These are phyloP conservation scores for Tulasnella sp. DNA, from an alignment of 768 basidiomycete genomes.

Conservation along the genomic window DNA sequence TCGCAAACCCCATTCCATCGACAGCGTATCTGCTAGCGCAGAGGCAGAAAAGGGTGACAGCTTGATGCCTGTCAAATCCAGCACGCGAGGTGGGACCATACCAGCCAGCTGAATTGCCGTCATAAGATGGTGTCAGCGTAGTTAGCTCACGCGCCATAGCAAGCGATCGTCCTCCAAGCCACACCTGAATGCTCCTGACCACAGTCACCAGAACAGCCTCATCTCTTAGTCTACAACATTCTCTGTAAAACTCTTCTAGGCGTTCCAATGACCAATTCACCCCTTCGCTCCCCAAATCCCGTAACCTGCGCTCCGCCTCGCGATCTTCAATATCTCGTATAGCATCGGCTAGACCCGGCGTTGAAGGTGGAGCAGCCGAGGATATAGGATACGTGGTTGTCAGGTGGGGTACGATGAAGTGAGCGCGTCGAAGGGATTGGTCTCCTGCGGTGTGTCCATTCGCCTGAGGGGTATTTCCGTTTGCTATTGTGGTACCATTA, in stretches of 20 bases:
- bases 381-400: constrained; percentile 87
- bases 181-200: constrained; percentile 59
- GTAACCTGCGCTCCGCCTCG: constrained; percentile 53
- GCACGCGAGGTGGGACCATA: constrained; percentile 47
- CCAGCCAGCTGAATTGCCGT: constrained; percentile 37
- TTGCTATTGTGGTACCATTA: not conserved
- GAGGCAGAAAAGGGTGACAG: constrained; percentile 59
- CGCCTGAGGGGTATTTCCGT: not conserved
- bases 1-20: constrained; percentile 84
- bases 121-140: constrained; percentile 25
- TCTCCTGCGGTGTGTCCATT: constrained; percentile 21
- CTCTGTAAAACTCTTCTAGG: constrained; percentile 76
- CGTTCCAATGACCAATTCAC: constrained; percentile 80
- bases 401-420: constrained; percentile 82
- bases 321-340: constrained; percentile 66
- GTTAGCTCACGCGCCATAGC: not conserved
- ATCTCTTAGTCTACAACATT: constrained; percentile 70
- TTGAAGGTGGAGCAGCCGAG: constrained; percentile 70
- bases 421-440: constrained; percentile 70
- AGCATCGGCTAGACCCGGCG: constrained; percentile 67
- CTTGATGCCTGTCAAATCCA: constrained; percentile 72
- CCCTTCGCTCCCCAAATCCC: constrained; percentile 22
- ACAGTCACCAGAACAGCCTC: constrained; percentile 56
- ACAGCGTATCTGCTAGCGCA: constrained; percentile 81
- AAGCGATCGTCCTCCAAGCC: constrained; percentile 18